Evolutionary conservation across 352 stramenopile genomes (phyloP), one percentile per base, ranked within the genome.

Genomic region (Pythium aphanidermatum): DNA sequence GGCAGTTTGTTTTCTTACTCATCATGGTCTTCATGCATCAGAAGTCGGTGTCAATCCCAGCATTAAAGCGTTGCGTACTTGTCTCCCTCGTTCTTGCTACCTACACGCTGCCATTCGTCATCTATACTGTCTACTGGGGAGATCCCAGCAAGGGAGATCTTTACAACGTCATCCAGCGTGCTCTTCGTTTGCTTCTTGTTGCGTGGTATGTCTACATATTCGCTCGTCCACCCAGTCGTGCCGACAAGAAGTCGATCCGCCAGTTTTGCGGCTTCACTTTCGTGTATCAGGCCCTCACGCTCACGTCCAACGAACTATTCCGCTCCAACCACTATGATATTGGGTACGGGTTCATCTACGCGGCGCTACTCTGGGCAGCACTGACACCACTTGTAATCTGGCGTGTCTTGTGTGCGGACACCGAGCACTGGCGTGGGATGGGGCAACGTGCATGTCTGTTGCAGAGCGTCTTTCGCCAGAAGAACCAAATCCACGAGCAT

Each of bases 11-110:
- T 16, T 65, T 80, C 39, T 40, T 68, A 5, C 41, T 75, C 23
- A 52, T 77, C 20, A 54, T 68, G 23, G 47, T 83, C 9, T 83
- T 79, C 27, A 54, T 82, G 26, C 37, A 68, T 13, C 70, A 83
- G 34, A 76, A 78, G 42, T 74, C 51, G 32, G 64, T 82, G n/a
- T 75, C 68, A 4, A 38, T 64, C 5, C 68, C 68, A 27, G 63
- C 68, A 12, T 44, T 79, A 12, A 40, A 43, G 25, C 65, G 65
- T 8, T 59, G 61, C 16, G 51, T 73, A 14, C 5, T 71, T 14
- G 47, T 78, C 46, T 64, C 70, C 9, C 24, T 71, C 11, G 10
- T 67, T 13, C 24, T 74, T 11, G 39, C 58, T 9, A 50, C 57
- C 28, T 74, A 74, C 32, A 71, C 55, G 21, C 30, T 68, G 2